Base-by-base conservation (phyloP, 2,329 filamentous ascomycete genomes). In the Coniochaeta sp. region DNA sequence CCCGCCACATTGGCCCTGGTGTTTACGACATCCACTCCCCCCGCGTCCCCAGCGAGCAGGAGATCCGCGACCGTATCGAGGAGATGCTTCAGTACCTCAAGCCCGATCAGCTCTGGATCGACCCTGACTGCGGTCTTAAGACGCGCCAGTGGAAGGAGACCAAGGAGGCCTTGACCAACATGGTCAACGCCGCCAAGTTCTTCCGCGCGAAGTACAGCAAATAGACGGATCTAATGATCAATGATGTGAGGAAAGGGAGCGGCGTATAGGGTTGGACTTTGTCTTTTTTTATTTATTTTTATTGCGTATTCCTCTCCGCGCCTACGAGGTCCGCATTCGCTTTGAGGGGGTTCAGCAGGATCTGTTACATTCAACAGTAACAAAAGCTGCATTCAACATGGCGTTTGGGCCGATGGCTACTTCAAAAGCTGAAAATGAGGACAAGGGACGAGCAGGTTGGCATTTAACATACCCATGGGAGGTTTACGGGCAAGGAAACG, bases 11-110 rank as follows among this genome's bases (percentile, higher is more conserved):
- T 71, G 95, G 95, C 66, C 95, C 95, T 66, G 95, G 93, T 89
- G 95, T 99, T 79, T 99, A 98, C 78, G 95, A 99, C 81, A 99
- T 99, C 83, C 95, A 99, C 90, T 96, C 91, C 67, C 95, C 95
- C 68, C 93, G 95, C 90, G 87, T 99, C 63, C 95, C 95, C 73
- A 89, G 87, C 75, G 90, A 97, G 87, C 85, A 96, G 82, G 95
- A 99, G 88, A 96, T 99, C 85, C 93, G 91, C 87, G 89, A 93
- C 81, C 90, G 95, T 74, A 90, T 99, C 77, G 87, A 90, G 76
- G 95, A 99, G 89, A 98, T 98, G 95, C 87, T 99, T 67, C 84
- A 90, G 80, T 93, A 91, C 85, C 90, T 98, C 79, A 93, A 92
- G 85, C 93, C 93, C 62, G 92, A 97, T 73, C 95, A 99, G 86